Percentiles rank a stretch among this genome's conserved stretches.
These are phyloP conservation scores for Iodosphaeria phyllophila DNA, from an alignment of 2,329 filamentous ascomycete species.

Conservation along the genomic window DNA sequence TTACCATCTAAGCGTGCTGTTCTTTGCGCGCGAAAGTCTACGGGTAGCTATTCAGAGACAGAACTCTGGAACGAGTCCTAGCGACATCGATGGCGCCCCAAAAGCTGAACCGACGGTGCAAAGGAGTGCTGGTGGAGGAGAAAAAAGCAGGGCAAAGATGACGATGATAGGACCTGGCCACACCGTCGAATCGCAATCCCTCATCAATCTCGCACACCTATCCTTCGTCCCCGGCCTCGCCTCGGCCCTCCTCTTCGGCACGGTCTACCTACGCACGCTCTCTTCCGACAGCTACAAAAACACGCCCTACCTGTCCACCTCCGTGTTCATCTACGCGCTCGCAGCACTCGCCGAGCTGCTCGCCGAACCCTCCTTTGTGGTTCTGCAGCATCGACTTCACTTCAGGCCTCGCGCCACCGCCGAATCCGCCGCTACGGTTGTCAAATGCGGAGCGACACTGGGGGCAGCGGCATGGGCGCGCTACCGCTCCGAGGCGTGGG, in stretches of 20 bases:
- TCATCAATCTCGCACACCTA: slow-evolving; percentile 78
- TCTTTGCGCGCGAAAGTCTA: slow-evolving; percentile 81
- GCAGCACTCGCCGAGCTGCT: slow-evolving; percentile 55
- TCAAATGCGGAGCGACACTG: slow-evolving; percentile 61
- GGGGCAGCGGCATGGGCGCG: slow-evolving; percentile 47
- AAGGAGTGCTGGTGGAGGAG: no score
- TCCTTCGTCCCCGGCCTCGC: slow-evolving; percentile 49
- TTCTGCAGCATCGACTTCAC: slow-evolving; percentile 63
- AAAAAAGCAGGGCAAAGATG: slow-evolving; percentile 10
- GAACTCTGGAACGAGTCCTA: slow-evolving; percentile 12
- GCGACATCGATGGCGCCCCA: no score
- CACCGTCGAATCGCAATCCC: slow-evolving; percentile 40
- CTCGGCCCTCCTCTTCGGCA: slow-evolving; percentile 44
- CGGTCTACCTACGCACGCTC: slow-evolving; percentile 48
- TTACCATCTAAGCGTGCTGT: slow-evolving; percentile 81
- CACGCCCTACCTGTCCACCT: slow-evolving; percentile 42
- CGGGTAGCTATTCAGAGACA: slow-evolving; percentile 83
- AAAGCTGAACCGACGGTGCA: slow-evolving; percentile 6
- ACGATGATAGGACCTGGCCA: slow-evolving; percentile 6
- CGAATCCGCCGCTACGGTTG: slow-evolving; percentile 65
- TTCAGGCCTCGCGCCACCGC: slow-evolving; percentile 68
- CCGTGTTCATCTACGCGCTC: slow-evolving; percentile 34
- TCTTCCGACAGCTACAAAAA: no score
- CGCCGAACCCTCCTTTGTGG: slow-evolving; percentile 75
- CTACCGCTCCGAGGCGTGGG: slow-evolving; percentile 31